Base-by-base conservation (phyloP, 371 early-diverging fungal genomes). In the Syncephalastrum racemosum region DNA sequence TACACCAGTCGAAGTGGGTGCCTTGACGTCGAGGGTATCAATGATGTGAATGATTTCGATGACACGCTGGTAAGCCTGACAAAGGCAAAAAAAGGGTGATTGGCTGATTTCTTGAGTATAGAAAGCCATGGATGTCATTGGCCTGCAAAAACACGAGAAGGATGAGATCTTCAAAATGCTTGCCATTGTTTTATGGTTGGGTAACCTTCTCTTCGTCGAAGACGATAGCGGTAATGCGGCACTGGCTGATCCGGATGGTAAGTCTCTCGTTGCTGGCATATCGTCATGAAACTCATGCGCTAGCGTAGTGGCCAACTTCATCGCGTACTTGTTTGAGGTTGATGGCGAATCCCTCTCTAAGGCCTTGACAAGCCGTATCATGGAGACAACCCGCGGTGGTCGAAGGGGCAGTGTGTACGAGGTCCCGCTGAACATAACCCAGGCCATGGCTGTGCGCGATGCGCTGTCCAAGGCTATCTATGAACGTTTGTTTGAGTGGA, bases 401-500 rank as follows among this genome's bases (percentile, higher is more conserved):
- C 81, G 89, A 65, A 77, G 93, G 48, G 92, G 72, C n/a, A 76
- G 90, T 49, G 75, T 90, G 2, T 88, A 92, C 68, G 88, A 90
- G 56, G 89, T 90, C 10, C 89, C 94, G 4, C 75, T 95, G 14
- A 93, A 93, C 67, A 58, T 76, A 19, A 85, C 82, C 10, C 93
- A 92, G 70, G 93, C 96, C 24, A 79, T 64, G 10, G 79, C 90
- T 23, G 84, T 87, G 7, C 87, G 96, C 53, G 92, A 98, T 66
- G 95, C 94, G 0, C 81, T 97, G 57, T 81, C 95, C 59, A 91
- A 91, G 69, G 80, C 88, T 12, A 79, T 93, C 31, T 93, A 93
- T 63, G 88, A 90, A 58, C 84, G 89, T 39, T 58, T 94, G 53
- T 94, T 94, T 58, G 93, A 94, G 63, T 94, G 94, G 93, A 90